A percentile compares a stretch with the other conserved stretches of the same genome.
Evolutionary conservation across 129 eudicot genomes (phyloP).

Genomic region (Lonicera japonica): DNA sequence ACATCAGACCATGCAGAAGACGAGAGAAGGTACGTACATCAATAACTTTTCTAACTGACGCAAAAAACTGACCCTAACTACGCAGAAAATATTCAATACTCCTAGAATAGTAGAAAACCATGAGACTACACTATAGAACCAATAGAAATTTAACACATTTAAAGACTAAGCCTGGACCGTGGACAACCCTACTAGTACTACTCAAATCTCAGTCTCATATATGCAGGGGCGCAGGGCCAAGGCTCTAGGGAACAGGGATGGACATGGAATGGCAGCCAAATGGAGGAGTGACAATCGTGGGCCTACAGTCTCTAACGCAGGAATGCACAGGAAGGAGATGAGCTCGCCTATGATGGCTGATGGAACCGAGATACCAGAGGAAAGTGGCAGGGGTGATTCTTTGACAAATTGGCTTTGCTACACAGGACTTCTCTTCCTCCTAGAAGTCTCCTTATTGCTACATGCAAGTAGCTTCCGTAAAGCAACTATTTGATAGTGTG

Average conservation of each 20-base stretch:
- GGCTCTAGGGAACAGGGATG: slow-evolving; percentile 67
- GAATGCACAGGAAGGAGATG: slow-evolving; percentile 68
- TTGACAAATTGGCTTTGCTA: slow-evolving; percentile 59
- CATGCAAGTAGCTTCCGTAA: slow-evolving; percentile 9
- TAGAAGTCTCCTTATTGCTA: too few species aligned
- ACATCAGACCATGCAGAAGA: slow-evolving; percentile 57
- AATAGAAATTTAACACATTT: too few species aligned
- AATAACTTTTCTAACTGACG: not conserved
- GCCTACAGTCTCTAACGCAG: slow-evolving; percentile 46
- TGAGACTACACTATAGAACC: too few species aligned
- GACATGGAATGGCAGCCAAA: slow-evolving; percentile 73
- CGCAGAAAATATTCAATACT: too few species aligned
- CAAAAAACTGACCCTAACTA: too few species aligned
- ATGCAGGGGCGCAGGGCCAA: slow-evolving; percentile 44
- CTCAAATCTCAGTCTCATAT: not conserved
- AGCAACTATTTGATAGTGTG: not conserved
- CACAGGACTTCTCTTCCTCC: too few species aligned
- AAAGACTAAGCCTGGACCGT: too few species aligned
- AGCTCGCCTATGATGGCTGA: slow-evolving; percentile 72
- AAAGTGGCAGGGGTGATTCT: slow-evolving; percentile 75
- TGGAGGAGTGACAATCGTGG: slow-evolving; percentile 51
- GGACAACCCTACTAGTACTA: not conserved
- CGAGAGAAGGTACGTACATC: slow-evolving; percentile 45
- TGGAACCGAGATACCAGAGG: slow-evolving; percentile 54
- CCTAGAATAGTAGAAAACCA: too few species aligned